A percentile compares a stretch with the other conserved stretches of the same genome.
Evolutionary conservation across 164 flowering plant genomes (phyloP).

Genomic region (Kingdonia uniflora): DNA sequence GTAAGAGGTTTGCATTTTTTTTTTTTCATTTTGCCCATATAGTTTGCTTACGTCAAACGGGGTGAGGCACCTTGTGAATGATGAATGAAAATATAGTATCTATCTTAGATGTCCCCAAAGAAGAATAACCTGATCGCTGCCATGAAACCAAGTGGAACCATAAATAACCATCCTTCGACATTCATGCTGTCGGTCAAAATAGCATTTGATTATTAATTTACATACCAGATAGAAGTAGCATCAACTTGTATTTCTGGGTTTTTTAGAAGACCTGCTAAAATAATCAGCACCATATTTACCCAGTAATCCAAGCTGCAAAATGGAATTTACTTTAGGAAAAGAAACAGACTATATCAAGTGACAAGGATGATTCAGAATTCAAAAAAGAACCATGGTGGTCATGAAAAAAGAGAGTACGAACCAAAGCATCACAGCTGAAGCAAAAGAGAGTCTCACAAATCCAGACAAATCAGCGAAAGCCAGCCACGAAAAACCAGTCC

Average conservation of each 20-base stretch:
- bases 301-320: constrained; percentile 19
- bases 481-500: constrained; percentile 7
- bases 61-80: no score
- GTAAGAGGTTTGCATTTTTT: no score
- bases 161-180: no score
- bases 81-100: no score
- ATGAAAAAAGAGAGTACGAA: not conserved
- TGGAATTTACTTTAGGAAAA: no score
- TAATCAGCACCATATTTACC: constrained; percentile 14
- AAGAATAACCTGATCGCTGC: no score
- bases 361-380: not conserved
- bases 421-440: constrained; percentile 11
- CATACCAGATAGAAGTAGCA: constrained; percentile 18
- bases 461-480: constrained; percentile 6
- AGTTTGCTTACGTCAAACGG: no score
- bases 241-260: constrained; percentile 17
- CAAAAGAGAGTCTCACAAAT: constrained; percentile 5
- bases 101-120: no score
- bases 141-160: no score
- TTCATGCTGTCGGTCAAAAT: no score
- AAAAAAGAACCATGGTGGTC: not conserved
- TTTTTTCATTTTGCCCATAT: no score
- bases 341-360: not conserved
- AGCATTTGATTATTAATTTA: no score
- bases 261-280: constrained; percentile 15